Percentiles rank a stretch among this genome's conserved stretches.
phyloP scores from a whole-genome alignment of 1,284 basidiomycete genomes.

The Ganoderma lingzhi region DNA sequence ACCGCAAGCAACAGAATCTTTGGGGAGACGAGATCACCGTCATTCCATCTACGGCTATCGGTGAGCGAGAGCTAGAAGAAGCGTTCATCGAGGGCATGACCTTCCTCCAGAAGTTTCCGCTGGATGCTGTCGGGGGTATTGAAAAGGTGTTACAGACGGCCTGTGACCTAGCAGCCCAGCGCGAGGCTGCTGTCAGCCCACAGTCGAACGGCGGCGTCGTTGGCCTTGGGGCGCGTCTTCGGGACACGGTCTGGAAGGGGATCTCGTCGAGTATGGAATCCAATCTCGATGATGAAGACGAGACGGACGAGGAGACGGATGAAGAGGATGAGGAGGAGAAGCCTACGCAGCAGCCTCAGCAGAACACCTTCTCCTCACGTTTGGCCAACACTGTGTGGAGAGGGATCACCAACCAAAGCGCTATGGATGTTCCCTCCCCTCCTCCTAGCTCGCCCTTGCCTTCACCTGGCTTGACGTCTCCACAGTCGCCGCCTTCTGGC shows the following conservation, averaged over 20 bases:
- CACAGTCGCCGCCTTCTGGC: constrained; percentile 32
- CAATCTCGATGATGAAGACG: constrained; percentile 41
- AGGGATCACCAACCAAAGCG: constrained; percentile 77
- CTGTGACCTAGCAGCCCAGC: constrained; percentile 61
- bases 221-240: constrained; percentile 63
- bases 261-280: constrained; percentile 48
- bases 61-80: constrained; percentile 64
- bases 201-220: constrained; percentile 43
- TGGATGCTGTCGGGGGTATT: constrained; percentile 70
- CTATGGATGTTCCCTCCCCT: constrained; percentile 66
- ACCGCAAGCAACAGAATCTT: constrained; percentile 52
- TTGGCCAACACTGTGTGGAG: constrained; percentile 72
- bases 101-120: constrained; percentile 69
- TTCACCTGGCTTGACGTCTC: constrained; percentile 41
- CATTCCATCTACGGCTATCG: constrained; percentile 52
- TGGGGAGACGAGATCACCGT: constrained; percentile 60
- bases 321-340: constrained; percentile 51
- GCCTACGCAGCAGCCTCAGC: constrained; percentile 38
- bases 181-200: constrained; percentile 44
- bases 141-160: constrained; percentile 75
- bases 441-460: constrained; percentile 48
- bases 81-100: constrained; percentile 72
- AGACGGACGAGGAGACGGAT: constrained; percentile 44
- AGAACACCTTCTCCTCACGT: constrained; percentile 46
- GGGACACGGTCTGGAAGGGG: constrained; percentile 73